Percentiles rank a stretch among this genome's conserved stretches.
Evolutionary conservation across 805 yeast genomes (phyloP).

Genomic region (Spathaspora passalidarum): DNA sequence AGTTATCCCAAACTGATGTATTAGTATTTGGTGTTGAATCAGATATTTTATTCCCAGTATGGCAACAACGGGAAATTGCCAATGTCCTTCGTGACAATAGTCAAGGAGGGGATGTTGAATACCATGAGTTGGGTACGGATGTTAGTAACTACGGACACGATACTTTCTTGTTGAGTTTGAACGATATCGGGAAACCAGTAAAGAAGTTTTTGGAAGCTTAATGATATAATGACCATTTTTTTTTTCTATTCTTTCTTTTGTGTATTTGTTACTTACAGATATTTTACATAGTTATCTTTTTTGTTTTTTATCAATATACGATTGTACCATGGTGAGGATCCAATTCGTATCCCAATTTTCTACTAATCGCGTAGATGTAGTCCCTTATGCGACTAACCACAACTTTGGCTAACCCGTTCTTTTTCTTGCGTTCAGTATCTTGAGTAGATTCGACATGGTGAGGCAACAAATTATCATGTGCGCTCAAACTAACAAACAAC

Average conservation of each 20-base stretch:
- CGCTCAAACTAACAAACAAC: constrained; percentile 85
- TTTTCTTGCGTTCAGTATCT: constrained; percentile 28
- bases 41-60: constrained; percentile 86
- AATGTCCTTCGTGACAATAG: constrained; percentile 47
- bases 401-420: constrained; percentile 63
- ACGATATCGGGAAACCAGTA: constrained; percentile 78
- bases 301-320: constrained; percentile 19
- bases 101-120: constrained; percentile 37
- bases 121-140: constrained; percentile 73
- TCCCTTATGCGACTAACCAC: constrained; percentile 54
- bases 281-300: not conserved
- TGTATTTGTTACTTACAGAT: not conserved
- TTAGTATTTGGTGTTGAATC: constrained; percentile 90
- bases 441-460: constrained; percentile 34
- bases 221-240: not conserved
- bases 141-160: constrained; percentile 88
- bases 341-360: constrained; percentile 62
- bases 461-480: constrained; percentile 87
- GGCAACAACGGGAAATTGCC: constrained; percentile 88
- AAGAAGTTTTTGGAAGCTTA: constrained; percentile 47
- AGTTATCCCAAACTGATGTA: constrained; percentile 60
- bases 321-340: constrained; percentile 53
- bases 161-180: constrained; percentile 77
- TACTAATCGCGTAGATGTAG: constrained; percentile 41
- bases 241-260: not conserved